Percentiles rank a stretch among this genome's conserved stretches.
phyloP scores from a whole-genome alignment of 1,284 basidiomycete genomes.

The Apiotrichum brassicae region DNA sequence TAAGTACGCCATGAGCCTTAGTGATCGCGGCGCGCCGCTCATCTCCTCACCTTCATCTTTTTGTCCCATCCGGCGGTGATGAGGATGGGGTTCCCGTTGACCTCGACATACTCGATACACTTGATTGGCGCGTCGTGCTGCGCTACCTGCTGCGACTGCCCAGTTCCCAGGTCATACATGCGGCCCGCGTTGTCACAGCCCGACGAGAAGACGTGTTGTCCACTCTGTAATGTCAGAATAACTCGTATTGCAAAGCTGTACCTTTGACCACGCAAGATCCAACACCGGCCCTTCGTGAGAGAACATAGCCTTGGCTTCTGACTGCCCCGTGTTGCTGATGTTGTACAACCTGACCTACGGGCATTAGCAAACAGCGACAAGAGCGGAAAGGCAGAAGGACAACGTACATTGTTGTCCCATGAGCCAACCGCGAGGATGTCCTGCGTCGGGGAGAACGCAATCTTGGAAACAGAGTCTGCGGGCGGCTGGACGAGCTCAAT shows the following conservation, averaged over 20 bases:
- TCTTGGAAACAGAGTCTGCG: conserved; percentile 63
- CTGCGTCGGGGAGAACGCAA: conserved; percentile 59
- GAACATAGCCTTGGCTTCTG: conserved; percentile 74
- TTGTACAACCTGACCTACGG: conserved; percentile 55
- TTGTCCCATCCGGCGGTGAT: conserved; percentile 91
- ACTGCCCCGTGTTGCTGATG: conserved; percentile 51
- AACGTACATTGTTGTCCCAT: conserved; percentile 68
- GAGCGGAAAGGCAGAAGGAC: too few relatives aligned
- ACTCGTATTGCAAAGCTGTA: conserved; percentile 10
- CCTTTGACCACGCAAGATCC: conserved; percentile 73
- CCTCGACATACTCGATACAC: conserved; percentile 67
- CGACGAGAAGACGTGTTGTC: conserved; percentile 73
- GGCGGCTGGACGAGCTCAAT: conserved; percentile 68
- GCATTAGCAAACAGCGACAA: not conserved
- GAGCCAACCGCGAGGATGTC: conserved; percentile 68
- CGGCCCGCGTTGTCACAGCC: conserved; percentile 78
- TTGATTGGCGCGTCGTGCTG: conserved; percentile 78
- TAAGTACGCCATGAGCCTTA: too few relatives aligned
- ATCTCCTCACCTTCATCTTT: conserved; percentile 66
- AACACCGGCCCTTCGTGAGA: conserved; percentile 75
- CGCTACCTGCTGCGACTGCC: conserved; percentile 63
- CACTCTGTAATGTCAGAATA: conserved; percentile 52
- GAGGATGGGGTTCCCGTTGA: conserved; percentile 51
- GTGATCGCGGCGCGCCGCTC: too few relatives aligned
- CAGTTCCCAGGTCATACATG: conserved; percentile 72